Base-by-base conservation (phyloP, 2,329 filamentous ascomycete genomes). In the Coniochaeta ligniaria region DNA sequence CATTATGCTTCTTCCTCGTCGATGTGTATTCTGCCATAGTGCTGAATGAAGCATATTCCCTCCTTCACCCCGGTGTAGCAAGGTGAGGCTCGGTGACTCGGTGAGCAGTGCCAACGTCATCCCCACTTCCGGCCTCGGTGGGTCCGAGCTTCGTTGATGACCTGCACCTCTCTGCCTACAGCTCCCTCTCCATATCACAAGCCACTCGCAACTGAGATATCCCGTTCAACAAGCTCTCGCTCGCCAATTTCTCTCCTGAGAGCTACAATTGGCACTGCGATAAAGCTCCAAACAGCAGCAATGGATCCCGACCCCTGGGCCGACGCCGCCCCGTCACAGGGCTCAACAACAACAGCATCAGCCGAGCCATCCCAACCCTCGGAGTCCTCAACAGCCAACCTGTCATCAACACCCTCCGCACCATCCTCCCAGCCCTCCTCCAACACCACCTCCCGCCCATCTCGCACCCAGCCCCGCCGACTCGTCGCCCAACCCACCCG, bases 401-500 rank as follows among this genome's bases (percentile, higher is more conserved):
- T 31, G 12, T 36, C 54, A 6, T 35, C 31, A 22, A 56, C 31
- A 2, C 54, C 54, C 31, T 35, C 54, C 54, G 31, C 54, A 28
- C n/a, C 17, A 20, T 11, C 54, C 7, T 14, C 54, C 16, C 31
- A 35, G n/a, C 2, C 31, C 17, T 56, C 54, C 16, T 22, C 31
- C 31, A 17, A 5, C 31, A 26, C 31, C 54, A 24, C 28, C 4
- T 22, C 54, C 6, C 47, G 47, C 6, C 47, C 47, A 4, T 52
- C 47, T 24, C 47, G 47, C 22, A 31, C 47, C 11, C 47, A 52
- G 24, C 47, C 47, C n/a, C 47, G 47, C 12, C 47, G 86, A 63
- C 78, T 92, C 69, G 87, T 88, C 66, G 87, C 88, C 62, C 89
- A 93, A 71, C 85, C 89, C 33, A 92, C 90, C 55, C 88, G 86